Conservation (phyloP, 768 basidiomycete genomes). For the Mycena galopus region DNA sequence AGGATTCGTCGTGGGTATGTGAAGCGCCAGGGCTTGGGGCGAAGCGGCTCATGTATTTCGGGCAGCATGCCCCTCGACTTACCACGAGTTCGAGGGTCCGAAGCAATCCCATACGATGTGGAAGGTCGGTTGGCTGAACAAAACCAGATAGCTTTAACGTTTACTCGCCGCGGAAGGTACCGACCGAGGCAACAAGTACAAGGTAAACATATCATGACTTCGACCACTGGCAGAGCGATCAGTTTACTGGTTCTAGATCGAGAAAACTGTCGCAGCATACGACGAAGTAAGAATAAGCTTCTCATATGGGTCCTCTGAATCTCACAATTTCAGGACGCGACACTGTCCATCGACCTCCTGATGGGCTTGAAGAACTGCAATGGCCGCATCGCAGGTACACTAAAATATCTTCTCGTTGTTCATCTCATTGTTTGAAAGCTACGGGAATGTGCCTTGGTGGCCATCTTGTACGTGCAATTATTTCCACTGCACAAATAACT, state of each 20-base stretch:
- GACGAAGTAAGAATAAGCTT: conserved; percentile 78
- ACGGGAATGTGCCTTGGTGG: conserved; percentile 95
- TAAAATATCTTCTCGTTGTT: not conserved
- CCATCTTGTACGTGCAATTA: conserved; percentile 70
- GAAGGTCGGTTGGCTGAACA: conserved; percentile 65
- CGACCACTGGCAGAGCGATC: not conserved
- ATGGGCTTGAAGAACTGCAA: conserved; percentile 84
- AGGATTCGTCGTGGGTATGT: conserved; percentile 84
- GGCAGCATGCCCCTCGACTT: conserved; percentile 84
- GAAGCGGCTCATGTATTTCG: not conserved
- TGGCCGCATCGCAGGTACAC: conserved; percentile 87
- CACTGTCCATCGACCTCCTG: conserved; percentile 82
- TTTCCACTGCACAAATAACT: conserved; percentile 5
- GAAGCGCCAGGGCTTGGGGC: no score
- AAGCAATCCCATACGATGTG: conserved; percentile 88
- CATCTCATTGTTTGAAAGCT: conserved; percentile 53
- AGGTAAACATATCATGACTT: conserved; percentile 57
- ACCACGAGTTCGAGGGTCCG: conserved; percentile 95
- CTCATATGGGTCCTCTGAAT: not conserved
- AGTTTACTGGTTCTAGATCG: conserved; percentile 66
- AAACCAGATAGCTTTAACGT: not conserved
- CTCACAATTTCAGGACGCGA: conserved; percentile 72
- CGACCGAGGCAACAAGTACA: conserved; percentile 93
- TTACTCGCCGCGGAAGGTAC: conserved; percentile 71
- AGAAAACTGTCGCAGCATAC: conserved; percentile 89